phyloP scores from a whole-genome alignment of 2,329 filamentous ascomycete genomes.

The Daldinia sp. region DNA sequence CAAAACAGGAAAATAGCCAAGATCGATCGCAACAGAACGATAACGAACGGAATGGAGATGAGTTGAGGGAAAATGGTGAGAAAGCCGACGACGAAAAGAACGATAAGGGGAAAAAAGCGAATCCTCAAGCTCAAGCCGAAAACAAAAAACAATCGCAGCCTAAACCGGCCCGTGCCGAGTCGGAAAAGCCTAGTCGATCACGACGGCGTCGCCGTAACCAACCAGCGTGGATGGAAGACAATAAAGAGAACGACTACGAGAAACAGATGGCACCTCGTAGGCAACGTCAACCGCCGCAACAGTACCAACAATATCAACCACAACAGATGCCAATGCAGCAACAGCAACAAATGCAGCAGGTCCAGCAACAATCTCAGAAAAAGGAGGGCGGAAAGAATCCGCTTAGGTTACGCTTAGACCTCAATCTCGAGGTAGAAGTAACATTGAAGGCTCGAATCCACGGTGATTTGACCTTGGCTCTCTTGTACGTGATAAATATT shows the following conservation, averaged over 20 bases:
- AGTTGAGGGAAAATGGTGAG: slow-evolving; percentile 8
- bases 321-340: slow-evolving; percentile 36
- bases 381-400: slow-evolving; percentile 63
- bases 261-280: slow-evolving; percentile 44
- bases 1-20: neutral
- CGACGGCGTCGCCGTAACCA: slow-evolving; percentile 45
- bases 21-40: slow-evolving; percentile 14
- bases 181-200: slow-evolving; percentile 41
- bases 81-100: neutral
- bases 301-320: slow-evolving; percentile 33
- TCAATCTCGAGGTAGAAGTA: slow-evolving; percentile 85
- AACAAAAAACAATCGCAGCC: slow-evolving; percentile 36
- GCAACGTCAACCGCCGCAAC: slow-evolving; percentile 31
- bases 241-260: slow-evolving; percentile 42
- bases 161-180: slow-evolving; percentile 39
- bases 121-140: slow-evolving; percentile 13
- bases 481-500: slow-evolving; percentile 58
- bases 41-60: slow-evolving; percentile 18
- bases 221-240: slow-evolving; percentile 42
- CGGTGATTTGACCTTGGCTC: slow-evolving; percentile 79
- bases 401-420: slow-evolving; percentile 75
- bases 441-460: slow-evolving; percentile 86
- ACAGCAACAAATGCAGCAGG: slow-evolving; percentile 32
- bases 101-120: slow-evolving; percentile 6
- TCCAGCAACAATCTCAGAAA: slow-evolving; percentile 41